Base-by-base conservation (phyloP, 2,329 filamentous ascomycete species). In the Fusarium sp. region DNA sequence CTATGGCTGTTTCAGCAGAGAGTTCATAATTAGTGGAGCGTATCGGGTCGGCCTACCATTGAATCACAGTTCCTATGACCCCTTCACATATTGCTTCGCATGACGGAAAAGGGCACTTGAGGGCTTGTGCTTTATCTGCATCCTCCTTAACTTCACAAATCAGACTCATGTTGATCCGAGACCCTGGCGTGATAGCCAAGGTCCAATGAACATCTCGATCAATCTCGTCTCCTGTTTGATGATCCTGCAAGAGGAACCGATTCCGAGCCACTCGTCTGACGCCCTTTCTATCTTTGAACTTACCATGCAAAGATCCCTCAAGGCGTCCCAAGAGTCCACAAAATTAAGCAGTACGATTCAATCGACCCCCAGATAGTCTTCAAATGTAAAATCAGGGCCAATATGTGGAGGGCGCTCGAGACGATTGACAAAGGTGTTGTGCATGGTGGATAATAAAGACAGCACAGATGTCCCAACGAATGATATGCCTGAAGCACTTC, bases 401-500 rank as follows among this genome's bases (percentile, higher is more conserved):
- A 50, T 32, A 0, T 7, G 28, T 0, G 28, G 47, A 6, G 47
- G 28, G 0, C 47, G 28, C 1, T 50, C 47, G 5, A 32, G 47
- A 5, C 28, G 28, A 3, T 5, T 5, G 1, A 50, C 2, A 0
- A 32, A 13, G 15, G 4, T 32, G 5, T 0, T 4, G 11, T 50
- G 47, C 28, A 50, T 32, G 11, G 47, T 7, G 3, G 11, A 50
- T 1, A 50, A 1, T 7, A 50, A 32, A 0, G 15, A 50, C 1
- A 50, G 7, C 1, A 32, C 15, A 1, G 47, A 50, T 7, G 47
- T 50, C 11, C 47, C 47, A 1, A 50, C 8, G 11, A 7, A 32
- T 1, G 47, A 32, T 11, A 50, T 10, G 5, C 47, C 28, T 0
- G 14, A 18, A 18, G n/a, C 3, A 2, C 47, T 22, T 18, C 47